phyloP scores from a whole-genome alignment of 2,329 filamentous ascomycete genomes.

The Aspergillus pseudonomiae region DNA sequence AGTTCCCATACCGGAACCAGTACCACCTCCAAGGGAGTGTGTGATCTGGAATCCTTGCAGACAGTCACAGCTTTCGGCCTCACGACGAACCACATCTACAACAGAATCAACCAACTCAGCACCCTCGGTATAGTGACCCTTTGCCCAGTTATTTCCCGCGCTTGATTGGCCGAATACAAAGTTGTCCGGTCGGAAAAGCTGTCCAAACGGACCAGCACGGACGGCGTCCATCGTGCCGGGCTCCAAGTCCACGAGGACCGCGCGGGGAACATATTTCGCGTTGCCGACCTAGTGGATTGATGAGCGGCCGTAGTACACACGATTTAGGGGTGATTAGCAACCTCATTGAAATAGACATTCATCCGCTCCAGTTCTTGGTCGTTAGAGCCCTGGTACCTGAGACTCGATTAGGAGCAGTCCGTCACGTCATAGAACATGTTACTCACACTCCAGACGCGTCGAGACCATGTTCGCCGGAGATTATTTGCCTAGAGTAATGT shows the following conservation, averaged over 20 bases:
- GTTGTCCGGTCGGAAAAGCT: slow-evolving; percentile 99
- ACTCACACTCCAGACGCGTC: slow-evolving; percentile 95
- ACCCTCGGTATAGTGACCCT: slow-evolving; percentile 99
- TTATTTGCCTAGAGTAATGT: slow-evolving; percentile 67
- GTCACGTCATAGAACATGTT: neutral
- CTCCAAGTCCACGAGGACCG: slow-evolving; percentile 98
- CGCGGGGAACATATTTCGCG: slow-evolving; percentile 99
- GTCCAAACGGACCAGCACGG: slow-evolving; percentile 94
- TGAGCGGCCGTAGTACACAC: slow-evolving; percentile 9
- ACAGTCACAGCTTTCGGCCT: slow-evolving; percentile 98
- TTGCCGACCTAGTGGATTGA: slow-evolving; percentile 55
- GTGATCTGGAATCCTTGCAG: slow-evolving; percentile 99
- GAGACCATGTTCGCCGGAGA: slow-evolving; percentile 91
- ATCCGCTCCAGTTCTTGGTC: slow-evolving; percentile 99
- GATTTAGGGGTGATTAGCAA: slow-evolving; percentile 40
- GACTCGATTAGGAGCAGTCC: neutral
- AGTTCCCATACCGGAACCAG: slow-evolving; percentile 99
- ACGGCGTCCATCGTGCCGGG: slow-evolving; percentile 99
- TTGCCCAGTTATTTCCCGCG: slow-evolving; percentile 99
- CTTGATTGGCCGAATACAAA: slow-evolving; percentile 99
- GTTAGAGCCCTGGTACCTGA: slow-evolving; percentile 92
- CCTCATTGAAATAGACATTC: slow-evolving; percentile 99
- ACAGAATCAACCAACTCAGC: slow-evolving; percentile 98
- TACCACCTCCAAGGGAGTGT: slow-evolving; percentile 99
- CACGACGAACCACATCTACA: slow-evolving; percentile 95